Evolutionary conservation across 768 basidiomycete genomes (phyloP).

Genomic region (Tubosaeta sp.): DNA sequence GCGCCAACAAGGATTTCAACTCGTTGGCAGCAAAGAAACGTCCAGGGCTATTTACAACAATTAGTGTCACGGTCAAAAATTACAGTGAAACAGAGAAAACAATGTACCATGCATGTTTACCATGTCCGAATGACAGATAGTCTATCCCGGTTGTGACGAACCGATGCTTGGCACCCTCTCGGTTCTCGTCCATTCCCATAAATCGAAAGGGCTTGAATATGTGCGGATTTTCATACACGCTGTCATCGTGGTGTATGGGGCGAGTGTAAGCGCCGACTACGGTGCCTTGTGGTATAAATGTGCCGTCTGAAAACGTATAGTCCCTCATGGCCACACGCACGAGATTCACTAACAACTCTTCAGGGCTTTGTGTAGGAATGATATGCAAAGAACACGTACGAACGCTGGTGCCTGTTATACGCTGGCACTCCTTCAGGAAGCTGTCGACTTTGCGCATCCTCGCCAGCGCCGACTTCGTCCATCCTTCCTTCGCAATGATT

Average conservation of each 20-base stretch:
- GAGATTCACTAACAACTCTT: not conserved
- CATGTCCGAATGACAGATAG: not conserved
- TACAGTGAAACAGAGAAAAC: not conserved
- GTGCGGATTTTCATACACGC: constrained; percentile 30
- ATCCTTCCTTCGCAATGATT: not conserved
- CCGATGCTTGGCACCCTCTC: not conserved
- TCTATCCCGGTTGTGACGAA: not conserved
- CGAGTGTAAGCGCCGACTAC: constrained; percentile 9
- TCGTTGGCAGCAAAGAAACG: not conserved
- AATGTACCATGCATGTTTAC: not conserved
- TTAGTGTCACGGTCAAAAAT: too few relatives aligned
- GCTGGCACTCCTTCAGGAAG: not conserved
- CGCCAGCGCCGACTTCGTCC: not conserved
- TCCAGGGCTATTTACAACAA: not conserved
- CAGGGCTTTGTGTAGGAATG: not conserved
- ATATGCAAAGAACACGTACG: too few relatives aligned
- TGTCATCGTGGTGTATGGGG: constrained; percentile 1
- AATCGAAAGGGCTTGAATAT: constrained; percentile 35
- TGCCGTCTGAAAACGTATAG: not conserved
- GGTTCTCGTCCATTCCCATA: constrained; percentile 17
- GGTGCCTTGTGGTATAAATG: constrained; percentile 32
- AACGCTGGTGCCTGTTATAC: not conserved
- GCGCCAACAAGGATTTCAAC: not conserved
- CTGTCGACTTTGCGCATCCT: not conserved
- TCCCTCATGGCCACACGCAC: not conserved